phyloP scores from a whole-genome alignment of 169 alveolate genomes.

The Perkinsus marinus region DNA sequence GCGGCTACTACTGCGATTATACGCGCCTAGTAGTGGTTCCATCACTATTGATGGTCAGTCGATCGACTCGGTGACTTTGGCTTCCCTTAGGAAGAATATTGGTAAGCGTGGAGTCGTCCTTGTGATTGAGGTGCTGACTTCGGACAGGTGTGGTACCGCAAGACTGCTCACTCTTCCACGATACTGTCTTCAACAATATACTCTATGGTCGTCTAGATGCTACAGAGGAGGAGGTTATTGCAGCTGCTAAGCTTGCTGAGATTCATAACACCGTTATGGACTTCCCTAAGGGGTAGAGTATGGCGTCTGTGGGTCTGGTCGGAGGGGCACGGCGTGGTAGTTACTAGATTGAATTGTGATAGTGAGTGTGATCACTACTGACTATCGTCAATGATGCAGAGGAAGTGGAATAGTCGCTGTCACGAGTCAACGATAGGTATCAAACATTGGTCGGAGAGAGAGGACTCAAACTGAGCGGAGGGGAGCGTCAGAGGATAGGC shows the following conservation, averaged over 20 bases:
- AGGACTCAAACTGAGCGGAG: slow-evolving; percentile 87
- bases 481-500: slow-evolving; percentile 85
- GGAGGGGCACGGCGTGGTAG: no score
- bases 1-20: neutral
- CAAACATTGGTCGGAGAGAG: slow-evolving; percentile 84
- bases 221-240: slow-evolving; percentile 46
- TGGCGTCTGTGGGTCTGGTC: no score
- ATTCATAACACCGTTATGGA: slow-evolving; percentile 53
- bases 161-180: slow-evolving; percentile 73
- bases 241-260: slow-evolving; percentile 65
- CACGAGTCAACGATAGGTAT: slow-evolving; percentile 34
- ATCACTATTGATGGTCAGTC: neutral
- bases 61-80: neutral
- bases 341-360: no score
- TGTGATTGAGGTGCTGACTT: neutral
- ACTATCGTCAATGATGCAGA: no score
- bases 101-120: neutral
- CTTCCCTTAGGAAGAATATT: neutral
- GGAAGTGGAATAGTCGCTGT: no score
- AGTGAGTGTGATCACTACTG: no score
- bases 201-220: slow-evolving; percentile 67
- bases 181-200: slow-evolving; percentile 69
- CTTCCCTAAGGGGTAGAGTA: slow-evolving; percentile 32
- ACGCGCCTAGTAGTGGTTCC: neutral
- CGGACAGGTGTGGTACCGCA: slow-evolving; percentile 61